These are phyloP conservation scores for Borovskyia barvae DNA, from an alignment of 208 protist species.

Conservation along the genomic window DNA sequence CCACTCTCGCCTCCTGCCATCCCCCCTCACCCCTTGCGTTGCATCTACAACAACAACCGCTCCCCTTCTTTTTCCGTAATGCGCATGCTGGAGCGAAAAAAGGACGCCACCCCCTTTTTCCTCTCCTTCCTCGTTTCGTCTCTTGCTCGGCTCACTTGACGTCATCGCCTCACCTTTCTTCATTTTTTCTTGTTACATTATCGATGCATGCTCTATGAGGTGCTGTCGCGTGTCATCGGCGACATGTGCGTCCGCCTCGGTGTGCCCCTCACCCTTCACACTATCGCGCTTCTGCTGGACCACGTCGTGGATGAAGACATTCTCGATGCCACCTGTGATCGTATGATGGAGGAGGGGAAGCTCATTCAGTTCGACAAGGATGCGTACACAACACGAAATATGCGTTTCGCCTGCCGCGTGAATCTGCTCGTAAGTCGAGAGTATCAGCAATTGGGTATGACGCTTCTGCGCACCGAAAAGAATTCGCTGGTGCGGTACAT, in stretches of 20 bases:
- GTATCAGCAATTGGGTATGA: constrained; percentile 85
- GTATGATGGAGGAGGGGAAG: constrained; percentile 63
- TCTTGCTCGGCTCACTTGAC: constrained; percentile 1
- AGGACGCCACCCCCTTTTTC: too few relatives aligned
- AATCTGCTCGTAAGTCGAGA: constrained; percentile 72
- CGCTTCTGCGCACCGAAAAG: constrained; percentile 41
- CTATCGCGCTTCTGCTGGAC: constrained; percentile 47
- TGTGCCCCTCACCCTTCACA: constrained; percentile 47
- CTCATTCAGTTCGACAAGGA: constrained; percentile 52
- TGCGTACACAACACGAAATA: constrained; percentile 51
- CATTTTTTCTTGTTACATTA: constrained; percentile 5
- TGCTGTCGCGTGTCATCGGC: constrained; percentile 53
- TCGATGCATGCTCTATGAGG: constrained; percentile 78
- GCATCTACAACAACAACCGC: too few relatives aligned
- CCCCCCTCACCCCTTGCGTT: too few relatives aligned
- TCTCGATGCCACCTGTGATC: constrained; percentile 49
- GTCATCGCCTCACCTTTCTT: neutral
- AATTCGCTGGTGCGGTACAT: constrained; percentile 62
- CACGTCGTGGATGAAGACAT: constrained; percentile 57
- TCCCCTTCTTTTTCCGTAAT: too few relatives aligned
- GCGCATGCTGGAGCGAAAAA: too few relatives aligned
- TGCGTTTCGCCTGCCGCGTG: constrained; percentile 27
- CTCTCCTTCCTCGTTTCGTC: neutral
- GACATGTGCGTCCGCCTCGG: constrained; percentile 66
- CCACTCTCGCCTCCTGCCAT: too few relatives aligned